Base-by-base conservation (phyloP, 371 early-diverging fungal species). In the Mucor plumbeus region DNA sequence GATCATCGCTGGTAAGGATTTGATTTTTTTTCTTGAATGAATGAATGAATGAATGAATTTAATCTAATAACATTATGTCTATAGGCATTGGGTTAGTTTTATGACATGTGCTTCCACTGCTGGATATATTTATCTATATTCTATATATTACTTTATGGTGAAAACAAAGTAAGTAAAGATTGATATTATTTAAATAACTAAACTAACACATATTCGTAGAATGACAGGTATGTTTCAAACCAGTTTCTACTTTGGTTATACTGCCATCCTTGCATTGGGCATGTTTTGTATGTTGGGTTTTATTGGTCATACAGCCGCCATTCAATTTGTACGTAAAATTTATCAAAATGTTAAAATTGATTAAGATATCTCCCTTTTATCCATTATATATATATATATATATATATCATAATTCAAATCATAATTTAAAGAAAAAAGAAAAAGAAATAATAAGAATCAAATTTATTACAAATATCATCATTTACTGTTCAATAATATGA, bases 141-240 rank as follows among this genome's bases (percentile, higher is more conserved):
- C 94, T 0, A 78, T 93, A 33, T 94, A 94, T 72, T 95, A 94
- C 72, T 95, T 84, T 70, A 74, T 85, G 64, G 80, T 79, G 15
- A 86, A 85, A 66, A 91, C 95, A 73, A 92, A 83, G 92, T 88
- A 83, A 79, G 84, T 68, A 26, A 48, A 26, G 26, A 26, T 26
- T 26, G 26, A 26, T 26, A 3, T 26, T 26, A 26, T 26, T 26
- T 38, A 38, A 7, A 38, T 11, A 4, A 3, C 5, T 38, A 38
- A 11, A 38, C 38, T 38, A 38, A 38, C 38, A 40, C 13, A 31
- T 53, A 5, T 43, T 7, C 13, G 19, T 71, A 91, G 92, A 71
- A 94, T 94, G 94, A 85, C 89, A 59, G 94, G 94, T 13, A 64
- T 89, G 53, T 92, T 94, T 74, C 93, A 94, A 67, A 87, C 88